These are phyloP conservation scores for sweet orange (Citrus sinensis) DNA, from an alignment of 345 rosid genomes.

Conservation along the genomic window DNA sequence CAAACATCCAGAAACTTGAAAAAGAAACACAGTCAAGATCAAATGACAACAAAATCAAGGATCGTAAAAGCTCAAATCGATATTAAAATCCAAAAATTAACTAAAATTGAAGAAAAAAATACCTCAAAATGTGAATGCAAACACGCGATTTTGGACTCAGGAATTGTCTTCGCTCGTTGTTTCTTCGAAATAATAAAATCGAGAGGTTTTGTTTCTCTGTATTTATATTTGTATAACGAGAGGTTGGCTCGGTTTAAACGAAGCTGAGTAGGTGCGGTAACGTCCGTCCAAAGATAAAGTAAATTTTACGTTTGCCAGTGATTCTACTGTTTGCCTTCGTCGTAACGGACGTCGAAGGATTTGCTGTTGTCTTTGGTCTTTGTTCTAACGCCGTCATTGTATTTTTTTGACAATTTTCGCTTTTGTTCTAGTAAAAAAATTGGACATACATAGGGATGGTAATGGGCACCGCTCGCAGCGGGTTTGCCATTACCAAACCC, in stretches of 20 bases:
- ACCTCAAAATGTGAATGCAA: constrained; percentile 1
- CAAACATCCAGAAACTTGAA: neutral
- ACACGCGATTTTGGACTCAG: neutral
- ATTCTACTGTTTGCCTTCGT: neutral
- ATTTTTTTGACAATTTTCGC: neutral
- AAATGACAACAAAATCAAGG: neutral
- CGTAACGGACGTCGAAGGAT: neutral
- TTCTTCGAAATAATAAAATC: constrained; percentile 2
- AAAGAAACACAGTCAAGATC: neutral
- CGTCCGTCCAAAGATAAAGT: constrained; percentile 13
- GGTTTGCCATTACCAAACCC: no score
- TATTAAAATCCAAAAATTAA: neutral
- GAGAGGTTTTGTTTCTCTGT: neutral
- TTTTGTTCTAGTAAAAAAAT: no score
- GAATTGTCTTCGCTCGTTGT: neutral
- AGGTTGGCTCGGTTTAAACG: constrained; percentile 2
- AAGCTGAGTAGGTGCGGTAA: constrained; percentile 1
- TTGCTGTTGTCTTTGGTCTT: neutral
- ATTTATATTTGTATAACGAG: neutral
- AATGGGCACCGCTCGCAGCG: no score
- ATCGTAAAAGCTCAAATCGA: neutral
- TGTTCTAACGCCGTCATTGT: neutral
- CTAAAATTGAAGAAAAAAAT: neutral
- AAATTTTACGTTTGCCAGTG: neutral
- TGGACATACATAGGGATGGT: neutral